Evolutionary conservation across 345 rosid species (phyloP), one percentile per base, ranked within the genome.

Genomic region (Pugionium dolabratum): DNA sequence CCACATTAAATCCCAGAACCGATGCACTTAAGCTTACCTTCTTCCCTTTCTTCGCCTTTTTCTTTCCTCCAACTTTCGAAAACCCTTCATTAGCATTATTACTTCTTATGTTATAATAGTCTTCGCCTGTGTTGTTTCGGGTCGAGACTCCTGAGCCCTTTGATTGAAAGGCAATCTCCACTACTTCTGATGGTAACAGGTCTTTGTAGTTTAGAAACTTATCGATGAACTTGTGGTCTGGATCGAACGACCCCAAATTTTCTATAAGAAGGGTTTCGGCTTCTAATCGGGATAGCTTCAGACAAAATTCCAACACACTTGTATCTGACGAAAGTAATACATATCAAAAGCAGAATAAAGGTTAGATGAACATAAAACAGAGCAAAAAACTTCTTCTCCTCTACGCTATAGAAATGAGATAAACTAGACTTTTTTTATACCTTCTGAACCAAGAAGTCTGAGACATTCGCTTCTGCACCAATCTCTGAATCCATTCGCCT

Each of bases 131-230:
- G 74, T 80, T 66, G 29, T 60, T 54, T 8, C 70, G 83, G 7
- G 70, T 54, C 36, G 70, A 80, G 2, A 56, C 49, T 6, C 76
- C 84, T 1, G 77, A 40, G 34, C 75, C 82, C 76, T 81, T 81
- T 27, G 74, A 49, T 69, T 84, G 90, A 66, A 94, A 94, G 54
- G 99, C 99, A 30, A 90, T 86, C 56, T 90, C 97, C 10, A 94
- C 86, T 35, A 94, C 93, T 33, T 90, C 97, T 3, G 92, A 79
- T 30, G 96, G 84, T 39, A 94, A 66, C 47, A 88, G 49, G 11
- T 94, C 99, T 79, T 82, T 94, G 75, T 88, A 94, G 84, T 94
- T 83, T 47, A 90, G 91, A 68, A 94, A 90, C 44, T 90, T 88
- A 74, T 94, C 96, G 35, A 94, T 90, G 85, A 94, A 94, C 77